Evolutionary conservation across 2,329 filamentous ascomycete genomes (phyloP), one percentile per base, ranked within the genome.

Genomic region (Aspergillus pseudoglaucus): DNA sequence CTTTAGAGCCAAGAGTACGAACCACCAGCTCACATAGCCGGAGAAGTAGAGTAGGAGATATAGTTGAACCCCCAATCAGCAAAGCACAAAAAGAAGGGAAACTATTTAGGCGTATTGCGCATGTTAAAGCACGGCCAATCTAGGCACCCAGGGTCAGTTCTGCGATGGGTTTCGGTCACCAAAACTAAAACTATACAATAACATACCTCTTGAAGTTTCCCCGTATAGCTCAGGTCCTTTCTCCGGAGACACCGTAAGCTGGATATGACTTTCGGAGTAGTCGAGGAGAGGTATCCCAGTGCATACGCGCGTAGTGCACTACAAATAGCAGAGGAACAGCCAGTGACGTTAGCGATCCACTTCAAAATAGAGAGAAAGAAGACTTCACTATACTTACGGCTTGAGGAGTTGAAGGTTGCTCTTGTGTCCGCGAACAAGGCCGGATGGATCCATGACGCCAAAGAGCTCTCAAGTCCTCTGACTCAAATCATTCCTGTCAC

Each of bases 41-140:
- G 52, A 59, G 50, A 48, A 61, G 56, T 15, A 64, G 49, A 17
- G 60, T 46, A 15, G 72, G 70, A 17, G 79, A 58, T 44, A 75
- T 47, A 14, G 74, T 77, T 45, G 76, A 77, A 18, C 77, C 76
- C 35, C 74, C 77, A 15, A 79, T 67, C 14, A 80, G 63, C 20
- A 72, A 55, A 39, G 71, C 78, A 58, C 77, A 80, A 50, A 76
- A 78, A 3, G 75, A 66, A 30, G 77, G 75, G 52, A 80, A 79
- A 44, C 72, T 70, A 55, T 77, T 68, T 37, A 71, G 53, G 33
- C 68, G 69, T 32, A 75, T 55, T 22, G 72, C 64, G 50, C 63
- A 60, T 33, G 59, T 62, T 27, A 77, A 56, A 43, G 71, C 63
- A 33, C 56, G 59, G 40, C 54, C 53, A 41, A 75, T 50, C 74